phyloP scores from a whole-genome alignment of 768 basidiomycete species.

The Psilocybe cubensis region DNA sequence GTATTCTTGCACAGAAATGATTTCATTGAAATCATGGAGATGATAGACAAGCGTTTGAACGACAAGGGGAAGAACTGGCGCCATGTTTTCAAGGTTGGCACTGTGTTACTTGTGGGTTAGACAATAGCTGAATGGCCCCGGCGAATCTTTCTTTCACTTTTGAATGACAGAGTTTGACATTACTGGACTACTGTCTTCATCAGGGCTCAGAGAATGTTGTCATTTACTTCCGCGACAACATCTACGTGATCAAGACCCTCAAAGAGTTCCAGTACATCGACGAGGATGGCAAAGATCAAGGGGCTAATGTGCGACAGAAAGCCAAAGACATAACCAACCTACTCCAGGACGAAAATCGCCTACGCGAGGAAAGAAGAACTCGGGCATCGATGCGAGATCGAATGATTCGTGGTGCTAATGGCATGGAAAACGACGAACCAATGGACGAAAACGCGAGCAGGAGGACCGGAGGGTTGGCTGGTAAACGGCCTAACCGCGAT shows the following conservation, averaged over 20 bases:
- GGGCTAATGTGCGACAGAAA: slow-evolving; percentile 96
- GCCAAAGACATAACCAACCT: slow-evolving; percentile 98
- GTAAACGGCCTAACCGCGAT: slow-evolving; percentile 47
- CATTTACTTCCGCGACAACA: slow-evolving; percentile 96
- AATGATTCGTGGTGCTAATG: slow-evolving; percentile 68
- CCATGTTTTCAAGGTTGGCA: slow-evolving; percentile 92
- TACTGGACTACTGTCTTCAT: slow-evolving; percentile 95
- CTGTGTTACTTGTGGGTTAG: background rate
- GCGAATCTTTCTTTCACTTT: background rate
- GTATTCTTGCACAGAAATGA: slow-evolving; percentile 61
- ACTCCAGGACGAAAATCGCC: slow-evolving; percentile 80
- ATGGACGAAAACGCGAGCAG: slow-evolving; percentile 51
- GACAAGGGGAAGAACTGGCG: slow-evolving; percentile 99
- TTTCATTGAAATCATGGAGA: slow-evolving; percentile 99
- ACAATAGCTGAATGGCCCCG: background rate
- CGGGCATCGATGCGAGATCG: slow-evolving; percentile 94
- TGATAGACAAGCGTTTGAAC: slow-evolving; percentile 97
- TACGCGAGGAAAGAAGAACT: slow-evolving; percentile 82
- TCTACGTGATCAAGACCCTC: slow-evolving; percentile 97
- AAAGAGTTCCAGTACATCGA: slow-evolving; percentile 98
- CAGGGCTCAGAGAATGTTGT: slow-evolving; percentile 98
- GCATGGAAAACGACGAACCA: slow-evolving; percentile 31
- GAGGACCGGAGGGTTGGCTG: slow-evolving; percentile 24
- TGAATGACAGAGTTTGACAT: slow-evolving; percentile 72
- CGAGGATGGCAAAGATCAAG: slow-evolving; percentile 95